These are phyloP conservation scores for Trifolium dubium DNA, from an alignment of 306 rosid genomes.

Conservation along the genomic window DNA sequence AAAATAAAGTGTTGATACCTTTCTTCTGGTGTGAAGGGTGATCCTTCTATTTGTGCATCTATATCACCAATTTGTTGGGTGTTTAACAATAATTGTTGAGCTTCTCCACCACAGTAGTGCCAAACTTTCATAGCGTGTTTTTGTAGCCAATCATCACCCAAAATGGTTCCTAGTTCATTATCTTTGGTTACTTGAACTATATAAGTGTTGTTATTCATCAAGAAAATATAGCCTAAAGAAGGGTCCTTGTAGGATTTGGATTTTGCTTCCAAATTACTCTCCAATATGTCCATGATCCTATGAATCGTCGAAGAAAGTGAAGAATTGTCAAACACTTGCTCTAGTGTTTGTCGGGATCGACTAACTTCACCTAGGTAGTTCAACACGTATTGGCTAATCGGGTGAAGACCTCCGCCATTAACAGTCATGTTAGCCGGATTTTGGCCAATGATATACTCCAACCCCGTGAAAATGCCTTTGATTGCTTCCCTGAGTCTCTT, in stretches of 20 bases:
- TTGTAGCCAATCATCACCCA: constrained; percentile 82
- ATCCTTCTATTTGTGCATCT: not conserved
- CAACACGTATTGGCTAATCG: constrained; percentile 92
- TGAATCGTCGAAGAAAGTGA: not conserved
- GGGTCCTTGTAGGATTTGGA: constrained; percentile 70
- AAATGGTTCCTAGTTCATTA: constrained; percentile 67
- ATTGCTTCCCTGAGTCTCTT: constrained; percentile 78
- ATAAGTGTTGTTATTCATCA: constrained; percentile 86
- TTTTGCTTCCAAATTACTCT: constrained; percentile 81
- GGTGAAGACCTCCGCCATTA: constrained; percentile 61
- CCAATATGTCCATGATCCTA: constrained; percentile 55
- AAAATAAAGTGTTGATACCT: not conserved
- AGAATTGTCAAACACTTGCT: constrained; percentile 64
- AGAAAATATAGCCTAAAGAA: constrained; percentile 64
- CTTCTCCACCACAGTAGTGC: constrained; percentile 48
- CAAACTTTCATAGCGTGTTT: constrained; percentile 63
- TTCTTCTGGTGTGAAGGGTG: not conserved
- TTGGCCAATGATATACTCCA: constrained; percentile 79
- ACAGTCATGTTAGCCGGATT: no score
- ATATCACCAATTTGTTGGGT: no score
- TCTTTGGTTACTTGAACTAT: constrained; percentile 76
- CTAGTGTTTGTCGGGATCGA: constrained; percentile 66
- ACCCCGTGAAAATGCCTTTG: constrained; percentile 75
- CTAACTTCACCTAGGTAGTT: constrained; percentile 86
- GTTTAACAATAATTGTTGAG: no score